Evolutionary conservation across 345 rosid genomes (phyloP).

Genomic region (Streptanthus diversifolius): DNA sequence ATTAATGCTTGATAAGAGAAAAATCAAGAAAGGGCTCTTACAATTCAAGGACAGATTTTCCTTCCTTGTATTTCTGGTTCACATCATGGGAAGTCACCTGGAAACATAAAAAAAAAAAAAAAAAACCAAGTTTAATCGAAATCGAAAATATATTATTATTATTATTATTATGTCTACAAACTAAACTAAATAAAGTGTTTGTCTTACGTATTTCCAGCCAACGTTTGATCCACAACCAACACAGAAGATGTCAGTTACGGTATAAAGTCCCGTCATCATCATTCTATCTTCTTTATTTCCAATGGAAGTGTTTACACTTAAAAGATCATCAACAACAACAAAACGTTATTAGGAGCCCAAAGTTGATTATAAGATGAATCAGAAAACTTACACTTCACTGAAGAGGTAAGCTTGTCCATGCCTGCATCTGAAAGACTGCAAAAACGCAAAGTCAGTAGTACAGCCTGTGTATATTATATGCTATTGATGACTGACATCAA

Average conservation of each 20-base stretch:
- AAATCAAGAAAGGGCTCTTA: constrained; percentile 35
- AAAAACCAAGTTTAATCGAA: not conserved
- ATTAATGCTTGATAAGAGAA: not conserved
- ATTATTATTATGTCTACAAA: not conserved
- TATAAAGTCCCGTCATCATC: constrained; percentile 79
- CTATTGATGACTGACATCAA: not conserved
- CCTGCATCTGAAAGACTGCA: constrained; percentile 77
- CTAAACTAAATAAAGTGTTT: not conserved
- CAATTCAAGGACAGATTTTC: constrained; percentile 87
- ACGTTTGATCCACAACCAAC: constrained; percentile 94
- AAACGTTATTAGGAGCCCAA: not conserved
- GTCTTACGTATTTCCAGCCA: constrained; percentile 97
- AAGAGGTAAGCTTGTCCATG: constrained; percentile 97
- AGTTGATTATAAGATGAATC: not conserved
- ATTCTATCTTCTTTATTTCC: constrained; percentile 68
- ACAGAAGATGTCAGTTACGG: constrained; percentile 84
- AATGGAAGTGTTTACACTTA: constrained; percentile 58
- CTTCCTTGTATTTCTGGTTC: constrained; percentile 90
- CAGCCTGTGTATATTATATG: not conserved
- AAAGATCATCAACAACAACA: not conserved
- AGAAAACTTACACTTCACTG: constrained; percentile 82
- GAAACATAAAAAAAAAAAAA: constrained; percentile 31
- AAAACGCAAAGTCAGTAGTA: not conserved
- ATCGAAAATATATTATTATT: not conserved
- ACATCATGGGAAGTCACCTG: constrained; percentile 74